Base-by-base conservation (phyloP, 129 eudicot genomes). In the Chrysanthemum makinoi region DNA sequence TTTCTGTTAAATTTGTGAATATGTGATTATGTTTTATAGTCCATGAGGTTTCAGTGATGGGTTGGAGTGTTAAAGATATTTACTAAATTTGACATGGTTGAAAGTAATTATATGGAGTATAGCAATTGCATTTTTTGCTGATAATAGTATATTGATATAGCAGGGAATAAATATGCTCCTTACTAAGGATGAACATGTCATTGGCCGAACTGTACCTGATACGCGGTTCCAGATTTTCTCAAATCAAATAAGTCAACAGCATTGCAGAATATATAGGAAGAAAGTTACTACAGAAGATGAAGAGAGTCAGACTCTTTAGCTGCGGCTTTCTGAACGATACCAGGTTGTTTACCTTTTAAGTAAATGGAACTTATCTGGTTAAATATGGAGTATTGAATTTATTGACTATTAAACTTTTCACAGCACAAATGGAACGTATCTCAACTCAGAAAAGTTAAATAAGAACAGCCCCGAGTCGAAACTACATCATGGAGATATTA, bases 381-480 rank as follows among this genome's bases (percentile, higher is more conserved):
- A n/a, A 56, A 24, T 13, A 59, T 75, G 33, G 48, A 30, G 20
- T 62, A 30, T 30, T 35, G 30, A 26, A 2, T 10, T 76, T 62
- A 75, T 75, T 79, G 39, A 73, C 16, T 47, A 18, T 72, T 76
- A 72, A 49, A 54, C 33, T 57, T 55, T 82, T 28, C 70, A 76
- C 88, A 94, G 97, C 81, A 94, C 96, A 68, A 94, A 94, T 82
- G 98, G 98, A 72, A 89, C 98, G 43, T 94, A 70, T 65, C 75
- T 83, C 2, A 94, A 94, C 69, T 89, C 93, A 90, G 83, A 85
- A 81, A 94, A 78, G 85, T 68, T 87, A 73, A 85, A 33, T 35
- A 88, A 82, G 57, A 79, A 77, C 63, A 85, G 86, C 52, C 71
- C 96, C 1, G 97, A 86, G 74, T 77, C 82, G 10, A 86, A 82